Conservation (phyloP, 345 rosid species). For the Carallia brachiata region DNA sequence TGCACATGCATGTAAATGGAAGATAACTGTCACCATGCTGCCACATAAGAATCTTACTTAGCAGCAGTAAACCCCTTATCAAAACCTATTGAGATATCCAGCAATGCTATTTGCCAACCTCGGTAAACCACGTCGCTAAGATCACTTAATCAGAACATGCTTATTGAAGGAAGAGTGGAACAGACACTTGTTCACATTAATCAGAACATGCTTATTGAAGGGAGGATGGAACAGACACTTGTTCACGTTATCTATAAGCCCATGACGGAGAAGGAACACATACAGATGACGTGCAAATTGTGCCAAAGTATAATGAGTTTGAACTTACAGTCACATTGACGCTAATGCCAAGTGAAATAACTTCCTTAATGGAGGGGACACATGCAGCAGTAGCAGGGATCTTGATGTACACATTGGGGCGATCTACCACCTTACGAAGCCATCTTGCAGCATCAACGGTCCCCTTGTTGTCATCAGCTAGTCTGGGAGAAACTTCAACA, state of each 20-base stretch:
- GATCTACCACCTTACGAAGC: slow-evolving; percentile 80
- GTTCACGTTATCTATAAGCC: too few relatives aligned
- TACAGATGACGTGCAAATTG: too few relatives aligned
- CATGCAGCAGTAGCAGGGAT: slow-evolving; percentile 97
- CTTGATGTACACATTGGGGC: slow-evolving; percentile 91
- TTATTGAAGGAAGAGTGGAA: not conserved
- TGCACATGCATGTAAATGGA: slow-evolving; percentile 31
- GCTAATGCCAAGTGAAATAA: slow-evolving; percentile 78
- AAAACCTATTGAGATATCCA: not conserved
- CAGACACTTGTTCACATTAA: too few relatives aligned
- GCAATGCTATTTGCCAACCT: not conserved
- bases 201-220: too few relatives aligned
- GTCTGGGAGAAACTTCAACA: slow-evolving; percentile 94
- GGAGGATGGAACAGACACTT: too few relatives aligned
- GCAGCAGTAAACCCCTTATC: not conserved
- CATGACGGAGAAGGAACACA: too few relatives aligned
- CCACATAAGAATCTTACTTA: not conserved
- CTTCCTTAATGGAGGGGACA: slow-evolving; percentile 86
- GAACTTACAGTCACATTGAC: slow-evolving; percentile 91
- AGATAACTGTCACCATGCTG: slow-evolving; percentile 10
- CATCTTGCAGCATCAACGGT: slow-evolving; percentile 88
- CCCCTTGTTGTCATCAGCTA: slow-evolving; percentile 82
- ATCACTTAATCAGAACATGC: not conserved
- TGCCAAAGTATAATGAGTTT: too few relatives aligned
- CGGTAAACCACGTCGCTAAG: not conserved